Base-by-base conservation (phyloP, 805 yeast genomes). In the Ogataea parapolymorpha region DNA sequence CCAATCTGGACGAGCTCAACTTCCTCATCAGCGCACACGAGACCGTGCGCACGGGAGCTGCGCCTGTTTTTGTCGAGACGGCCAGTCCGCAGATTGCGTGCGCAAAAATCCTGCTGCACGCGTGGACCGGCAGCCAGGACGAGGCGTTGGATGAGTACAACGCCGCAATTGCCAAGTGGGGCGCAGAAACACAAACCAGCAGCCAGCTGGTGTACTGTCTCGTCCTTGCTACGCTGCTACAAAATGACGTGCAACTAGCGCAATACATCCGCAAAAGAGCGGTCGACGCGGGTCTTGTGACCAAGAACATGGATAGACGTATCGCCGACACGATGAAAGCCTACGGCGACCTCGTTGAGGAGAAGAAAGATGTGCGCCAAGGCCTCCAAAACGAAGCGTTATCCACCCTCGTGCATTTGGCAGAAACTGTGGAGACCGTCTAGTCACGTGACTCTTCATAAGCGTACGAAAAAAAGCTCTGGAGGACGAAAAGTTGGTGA, bases 121-220 rank as follows among this genome's bases (percentile, higher is more conserved):
- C 34, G 6, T 39, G 31, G 31, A 32, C 22, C 31, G 65, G 62
- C 2, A 41, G 55, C 18, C 41, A 46, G 0, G 63, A 61, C n/a
- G 45, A 46, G 7, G 53, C 67, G 1, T 42, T 65, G 23, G 62
- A 63, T 16, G 46, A 60, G 6, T 65, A 62, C 49, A 65, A 65
- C 38, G 40, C 49, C 17, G 43, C 62, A 6, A 41, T 59, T 14
- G 49, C 54, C 7, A 17, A 14, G 18, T 39, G 63, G 27, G 11
- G 17, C 20, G 15, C 17, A 9, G 12, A 24, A 3, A 7, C 24
- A 16, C 11, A 17, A 5, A 17, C 13, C 14, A 22, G 29, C 27
- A 58, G 59, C 4, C 41, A 37, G 32, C 32, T 62, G 10, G 49
- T 60, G 6, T 52, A 59, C 33, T 47, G 64, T 6, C 47, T 65